These are phyloP conservation scores for Fraxinus nigra DNA, from an alignment of 305 asterid species.

Conservation along the genomic window DNA sequence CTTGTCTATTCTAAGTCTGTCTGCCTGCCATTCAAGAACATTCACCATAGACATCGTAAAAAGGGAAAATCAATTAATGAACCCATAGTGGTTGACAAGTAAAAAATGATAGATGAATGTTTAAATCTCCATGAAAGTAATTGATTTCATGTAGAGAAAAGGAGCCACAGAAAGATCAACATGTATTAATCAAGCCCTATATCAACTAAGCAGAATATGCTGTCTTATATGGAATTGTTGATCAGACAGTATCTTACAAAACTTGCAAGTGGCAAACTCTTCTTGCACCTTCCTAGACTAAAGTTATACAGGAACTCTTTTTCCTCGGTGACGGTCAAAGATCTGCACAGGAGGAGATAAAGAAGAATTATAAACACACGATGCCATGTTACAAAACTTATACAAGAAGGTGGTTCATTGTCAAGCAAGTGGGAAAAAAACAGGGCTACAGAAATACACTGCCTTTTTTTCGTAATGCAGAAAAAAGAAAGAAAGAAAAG, in stretches of 20 bases:
- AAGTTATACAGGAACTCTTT: conserved; percentile 30
- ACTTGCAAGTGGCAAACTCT: background rate
- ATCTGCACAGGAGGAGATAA: conserved; percentile 20
- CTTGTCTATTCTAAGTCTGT: background rate
- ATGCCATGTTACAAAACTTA: background rate
- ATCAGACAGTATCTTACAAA: conserved; percentile 12
- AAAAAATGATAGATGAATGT: background rate
- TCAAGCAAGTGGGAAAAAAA: background rate
- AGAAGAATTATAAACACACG: background rate
- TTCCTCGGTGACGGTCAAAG: conserved; percentile 33
- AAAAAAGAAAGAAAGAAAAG: background rate
- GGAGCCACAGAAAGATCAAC: background rate
- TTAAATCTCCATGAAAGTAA: background rate
- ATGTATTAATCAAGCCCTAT: background rate
- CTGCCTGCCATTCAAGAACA: background rate
- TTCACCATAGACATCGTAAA: background rate
- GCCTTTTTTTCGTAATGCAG: background rate
- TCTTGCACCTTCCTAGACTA: background rate
- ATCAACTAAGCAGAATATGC: background rate
- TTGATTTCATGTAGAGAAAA: background rate
- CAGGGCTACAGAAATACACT: background rate
- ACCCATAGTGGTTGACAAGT: background rate
- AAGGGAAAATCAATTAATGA: background rate
- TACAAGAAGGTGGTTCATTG: background rate
- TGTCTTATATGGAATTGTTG: background rate